phyloP scores from a whole-genome alignment of 106 monocot genomes.

The Allium cepa region DNA sequence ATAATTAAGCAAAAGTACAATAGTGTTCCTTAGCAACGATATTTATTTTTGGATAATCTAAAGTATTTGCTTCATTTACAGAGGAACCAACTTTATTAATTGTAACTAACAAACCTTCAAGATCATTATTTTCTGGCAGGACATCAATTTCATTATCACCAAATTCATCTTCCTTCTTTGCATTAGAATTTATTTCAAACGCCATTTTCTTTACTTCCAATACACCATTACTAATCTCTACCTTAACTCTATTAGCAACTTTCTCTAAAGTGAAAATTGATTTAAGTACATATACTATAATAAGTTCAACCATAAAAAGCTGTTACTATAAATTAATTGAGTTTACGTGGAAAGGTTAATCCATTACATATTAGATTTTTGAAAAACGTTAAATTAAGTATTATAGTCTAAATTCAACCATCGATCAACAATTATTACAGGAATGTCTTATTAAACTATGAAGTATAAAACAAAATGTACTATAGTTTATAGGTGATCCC shows the following conservation, averaged over 20 bases:
- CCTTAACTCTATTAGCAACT: constrained; percentile 14
- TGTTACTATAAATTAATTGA: too few relatives aligned
- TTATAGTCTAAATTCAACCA: too few relatives aligned
- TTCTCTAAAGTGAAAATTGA: constrained; percentile 10
- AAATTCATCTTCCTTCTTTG: constrained; percentile 14
- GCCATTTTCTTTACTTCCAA: constrained; percentile 2
- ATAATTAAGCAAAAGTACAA: not conserved
- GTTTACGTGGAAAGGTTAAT: too few relatives aligned
- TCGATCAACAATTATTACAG: too few relatives aligned
- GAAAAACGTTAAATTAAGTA: too few relatives aligned
- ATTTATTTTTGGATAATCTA: constrained; percentile 6
- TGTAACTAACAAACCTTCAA: not conserved
- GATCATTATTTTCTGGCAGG: not conserved
- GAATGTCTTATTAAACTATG: too few relatives aligned
- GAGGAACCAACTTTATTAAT: constrained; percentile 2
- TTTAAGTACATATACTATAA: too few relatives aligned
- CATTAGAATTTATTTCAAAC: not conserved
- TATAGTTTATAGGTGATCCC: too few relatives aligned
- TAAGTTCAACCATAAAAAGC: too few relatives aligned
- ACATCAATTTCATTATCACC: constrained; percentile 2
- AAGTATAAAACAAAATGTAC: too few relatives aligned
- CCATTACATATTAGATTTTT: too few relatives aligned
- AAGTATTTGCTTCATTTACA: constrained; percentile 2
- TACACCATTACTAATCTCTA: constrained; percentile 9
- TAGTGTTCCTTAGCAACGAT: constrained; percentile 9